Evolutionary conservation across 1,284 basidiomycete species (phyloP), one percentile per base, ranked within the genome.

Genomic region (Gomphus bonarii): DNA sequence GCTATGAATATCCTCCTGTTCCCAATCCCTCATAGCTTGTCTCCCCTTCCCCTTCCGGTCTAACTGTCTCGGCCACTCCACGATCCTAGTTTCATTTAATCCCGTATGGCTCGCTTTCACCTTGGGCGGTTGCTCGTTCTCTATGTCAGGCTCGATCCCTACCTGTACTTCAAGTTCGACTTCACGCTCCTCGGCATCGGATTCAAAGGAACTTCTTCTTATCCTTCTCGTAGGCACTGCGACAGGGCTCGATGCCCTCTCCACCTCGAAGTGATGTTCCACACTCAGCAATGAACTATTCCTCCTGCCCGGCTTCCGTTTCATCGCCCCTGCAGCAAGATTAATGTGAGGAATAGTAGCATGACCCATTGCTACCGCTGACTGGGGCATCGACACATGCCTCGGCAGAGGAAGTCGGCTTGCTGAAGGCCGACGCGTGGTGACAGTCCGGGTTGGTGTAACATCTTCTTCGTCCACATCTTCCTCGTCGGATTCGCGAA

Each of bases 81-180:
- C 8, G 9, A 30, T 22, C 47, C 14, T 16, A 20, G 55, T 31
- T 18, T 22, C 40, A 16, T 28, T n/a, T 6, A 25, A 16, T 38
- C 9, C 33, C 50, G 10, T 33, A 49, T 22, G 36, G 10, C 20
- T 22, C 6, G 11, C 16, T 18, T 43, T 50, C 9, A 35, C 33
- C 25, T 20, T 40, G 12, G 50, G 22, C 10, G 68, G 82, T 33
- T 14, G 22, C 7, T 46, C 46, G 14, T 77, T 79, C 48, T 82
- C 79, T 8, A 76, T 77, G 58, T 75, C 75, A 63, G 75, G 69
- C 43, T 77, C 73, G 40, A 81, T 8, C n/a, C 49, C 54, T 18
- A 44, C 40, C 33, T 49, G 33, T n/a, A 50, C 55, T 72, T 14
- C 83, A 80, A 2, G 81, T 82, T n/a, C 81, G 82, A 63, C 82